Base-by-base conservation (phyloP, 2,329 filamentous ascomycete genomes). In the Aspergillus sp. region DNA sequence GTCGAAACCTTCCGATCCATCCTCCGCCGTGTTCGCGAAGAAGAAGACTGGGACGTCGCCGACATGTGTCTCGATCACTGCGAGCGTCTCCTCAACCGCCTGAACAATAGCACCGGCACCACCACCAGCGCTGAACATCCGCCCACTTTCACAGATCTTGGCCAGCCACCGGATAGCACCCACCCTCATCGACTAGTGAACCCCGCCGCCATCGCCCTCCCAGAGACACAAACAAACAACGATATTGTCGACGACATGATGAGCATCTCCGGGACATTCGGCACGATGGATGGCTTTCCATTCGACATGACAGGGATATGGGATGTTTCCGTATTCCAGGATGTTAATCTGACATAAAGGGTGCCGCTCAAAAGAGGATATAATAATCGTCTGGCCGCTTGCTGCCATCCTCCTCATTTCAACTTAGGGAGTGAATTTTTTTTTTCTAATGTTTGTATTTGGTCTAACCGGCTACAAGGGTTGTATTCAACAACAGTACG, bases 1-100 rank as follows among this genome's bases (percentile, higher is more conserved):
- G 80, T 84, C 2, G 77, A 83, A 59, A 77, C 75, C 2, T 75
- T 84, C 45, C 79, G 82, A 39, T 74, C 76, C 7, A 78, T 81
- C 32, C 77, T 84, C 7, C 79, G 80, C 43, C 74, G 76, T 50
- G 80, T 81, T 21, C 74, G 78, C 13, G 79, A 80, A 30, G 79
- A 82, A 54, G 80, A 82, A 65, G 79, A 82, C 53, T 85, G 83
- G 83, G 83, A 85, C 63, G 77, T 85, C 8, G 82, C 82, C 7
- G 80, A 82, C 52, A 84, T 84, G 70, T 84, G 81, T 48, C 70
- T 85, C 3, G 81, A 85, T 43, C 77, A 80, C 66, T 80, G 79
- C 67, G 79, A 81, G 59, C 72, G 74, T 28, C 78, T 81, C 55
- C 71, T 80, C 64, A 77, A 73, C 69, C 71, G 76, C 45, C 76